Evolutionary conservation across 192 early-diverging fungal genomes (phyloP).

Genomic region (Coemansia umbellata): DNA sequence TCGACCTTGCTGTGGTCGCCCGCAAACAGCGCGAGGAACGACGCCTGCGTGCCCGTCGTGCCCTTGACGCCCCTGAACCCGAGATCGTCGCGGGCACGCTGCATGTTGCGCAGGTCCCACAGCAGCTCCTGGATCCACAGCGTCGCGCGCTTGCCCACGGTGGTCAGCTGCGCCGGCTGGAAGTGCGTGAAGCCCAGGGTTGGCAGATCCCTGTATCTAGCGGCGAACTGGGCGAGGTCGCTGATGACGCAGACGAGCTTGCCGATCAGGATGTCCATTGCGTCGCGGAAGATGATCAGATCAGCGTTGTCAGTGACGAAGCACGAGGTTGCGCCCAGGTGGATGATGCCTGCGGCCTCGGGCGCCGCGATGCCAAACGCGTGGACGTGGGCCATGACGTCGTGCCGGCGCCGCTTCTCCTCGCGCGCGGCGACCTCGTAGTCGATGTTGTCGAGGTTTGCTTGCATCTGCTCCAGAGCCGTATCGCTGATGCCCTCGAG

Average conservation of each 20-base stretch:
- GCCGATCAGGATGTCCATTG: slow-evolving; percentile 82
- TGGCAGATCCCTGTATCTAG: slow-evolving; percentile 75
- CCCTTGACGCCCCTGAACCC: slow-evolving; percentile 96
- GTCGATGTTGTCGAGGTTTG: slow-evolving; percentile 85
- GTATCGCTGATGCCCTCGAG: slow-evolving; percentile 82
- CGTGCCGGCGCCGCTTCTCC: slow-evolving; percentile 91
- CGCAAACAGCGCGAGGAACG: slow-evolving; percentile 92
- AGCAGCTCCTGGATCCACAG: slow-evolving; percentile 97
- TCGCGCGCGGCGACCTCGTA: slow-evolving; percentile 83
- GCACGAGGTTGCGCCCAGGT: slow-evolving; percentile 97
- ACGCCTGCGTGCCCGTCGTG: slow-evolving; percentile 97
- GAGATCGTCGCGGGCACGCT: slow-evolving; percentile 81
- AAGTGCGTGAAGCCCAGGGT: slow-evolving; percentile 99
- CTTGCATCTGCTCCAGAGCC: slow-evolving; percentile 85
- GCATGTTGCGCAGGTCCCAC: slow-evolving; percentile 94
- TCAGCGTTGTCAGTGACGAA: slow-evolving; percentile 99
- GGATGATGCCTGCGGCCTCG: slow-evolving; percentile 90
- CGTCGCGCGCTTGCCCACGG: slow-evolving; percentile 94
- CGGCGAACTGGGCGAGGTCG: slow-evolving; percentile 75
- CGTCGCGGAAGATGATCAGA: slow-evolving; percentile 94
- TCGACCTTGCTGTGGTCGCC: slow-evolving; percentile 94
- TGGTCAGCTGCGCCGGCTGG: slow-evolving; percentile 97
- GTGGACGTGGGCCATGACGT: slow-evolving; percentile 99
- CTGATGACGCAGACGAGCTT: slow-evolving; percentile 85
- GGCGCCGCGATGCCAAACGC: slow-evolving; percentile 85